Base-by-base conservation (phyloP, 129 eudicot species). In the Tagetes erecta region DNA sequence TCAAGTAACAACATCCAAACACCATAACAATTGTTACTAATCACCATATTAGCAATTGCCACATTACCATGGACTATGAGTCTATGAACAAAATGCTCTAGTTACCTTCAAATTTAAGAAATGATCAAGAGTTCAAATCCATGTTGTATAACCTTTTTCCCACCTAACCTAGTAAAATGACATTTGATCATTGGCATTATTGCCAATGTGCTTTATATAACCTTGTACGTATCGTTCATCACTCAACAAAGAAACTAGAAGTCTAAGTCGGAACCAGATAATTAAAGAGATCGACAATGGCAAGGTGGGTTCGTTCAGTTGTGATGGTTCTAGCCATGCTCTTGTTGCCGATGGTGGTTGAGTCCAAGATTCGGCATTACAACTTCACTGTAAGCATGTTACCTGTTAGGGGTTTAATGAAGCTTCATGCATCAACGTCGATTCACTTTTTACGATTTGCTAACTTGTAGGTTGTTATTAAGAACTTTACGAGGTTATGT, bases 131-230 rank as follows among this genome's bases (percentile, higher is more conserved):
- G 70, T 64, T 64, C 50, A 14, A 64, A 53, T 20, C 35, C 33
- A 55, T 56, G 44, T 38, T 51, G 40, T 46, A 27, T 44, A 47
- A 66, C 35, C 39, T 60, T 69, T 36, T 60, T 33, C 80, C 83
- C 74, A 87, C 94, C 96, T 86, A 87, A 84, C 89, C 38, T 39
- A n/a, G 46, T 82, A 88, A 80, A 91, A 84, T 63, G 97, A 91
- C 97, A 64, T 67, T 56, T 51, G 80, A 80, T 83, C 89, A 65
- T 7, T n/a, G 58, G 9, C 20, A 4, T 59, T 33, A 44, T 73
- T 20, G 27, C 27, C 31, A 51, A 38, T 40, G 31, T 42, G 44
- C 53, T 68, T 53, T 77, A 58, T 70, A 71, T 60, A 76, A 40
- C 53, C 80, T 53, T 35, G 36, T 60, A 35, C 6, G 8, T 20